These are phyloP conservation scores for Phytophthora tubulina DNA, from an alignment of 352 stramenopile genomes.

Conservation along the genomic window DNA sequence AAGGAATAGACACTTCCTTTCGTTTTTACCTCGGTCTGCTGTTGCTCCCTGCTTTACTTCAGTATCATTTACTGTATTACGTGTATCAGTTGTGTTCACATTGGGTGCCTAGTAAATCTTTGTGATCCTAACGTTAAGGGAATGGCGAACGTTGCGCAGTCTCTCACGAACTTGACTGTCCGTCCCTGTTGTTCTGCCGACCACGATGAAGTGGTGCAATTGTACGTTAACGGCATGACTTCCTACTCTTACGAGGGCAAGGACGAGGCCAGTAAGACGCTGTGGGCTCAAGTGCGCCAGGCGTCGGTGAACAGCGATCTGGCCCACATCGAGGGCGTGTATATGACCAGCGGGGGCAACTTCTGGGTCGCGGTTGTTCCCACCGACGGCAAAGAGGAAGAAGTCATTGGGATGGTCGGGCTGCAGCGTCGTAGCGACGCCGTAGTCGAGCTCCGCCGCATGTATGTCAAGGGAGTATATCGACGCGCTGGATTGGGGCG, in stretches of 20 bases:
- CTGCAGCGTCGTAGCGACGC: slow-evolving; percentile 40
- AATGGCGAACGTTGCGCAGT: too few relatives aligned
- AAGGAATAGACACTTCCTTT: too few relatives aligned
- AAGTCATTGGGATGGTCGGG: slow-evolving; percentile 45
- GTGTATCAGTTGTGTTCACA: too few relatives aligned
- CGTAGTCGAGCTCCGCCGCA: slow-evolving; percentile 46
- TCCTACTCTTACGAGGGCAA: slow-evolving; percentile 42
- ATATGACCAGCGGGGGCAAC: slow-evolving; percentile 38
- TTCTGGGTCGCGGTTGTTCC: slow-evolving; percentile 46
- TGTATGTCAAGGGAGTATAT: slow-evolving; percentile 45
- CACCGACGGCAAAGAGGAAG: neutral
- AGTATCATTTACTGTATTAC: too few relatives aligned
- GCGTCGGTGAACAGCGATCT: slow-evolving; percentile 42
- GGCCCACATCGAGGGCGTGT: slow-evolving; percentile 39
- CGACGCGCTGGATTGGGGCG: slow-evolving; percentile 44
- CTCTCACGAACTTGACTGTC: slow-evolving; percentile 17
- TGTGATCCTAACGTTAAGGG: neutral
- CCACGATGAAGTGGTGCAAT: slow-evolving; percentile 30
- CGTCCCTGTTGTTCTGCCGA: slow-evolving; percentile 34
- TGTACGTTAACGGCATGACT: slow-evolving; percentile 48
- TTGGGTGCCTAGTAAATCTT: neutral
- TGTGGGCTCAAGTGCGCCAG: slow-evolving; percentile 37
- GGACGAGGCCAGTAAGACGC: slow-evolving; percentile 29
- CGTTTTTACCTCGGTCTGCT: too few relatives aligned
- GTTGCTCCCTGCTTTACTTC: too few relatives aligned